These are phyloP conservation scores for Coemansia sp. DNA, from an alignment of 192 early-diverging fungal species.

Conservation along the genomic window DNA sequence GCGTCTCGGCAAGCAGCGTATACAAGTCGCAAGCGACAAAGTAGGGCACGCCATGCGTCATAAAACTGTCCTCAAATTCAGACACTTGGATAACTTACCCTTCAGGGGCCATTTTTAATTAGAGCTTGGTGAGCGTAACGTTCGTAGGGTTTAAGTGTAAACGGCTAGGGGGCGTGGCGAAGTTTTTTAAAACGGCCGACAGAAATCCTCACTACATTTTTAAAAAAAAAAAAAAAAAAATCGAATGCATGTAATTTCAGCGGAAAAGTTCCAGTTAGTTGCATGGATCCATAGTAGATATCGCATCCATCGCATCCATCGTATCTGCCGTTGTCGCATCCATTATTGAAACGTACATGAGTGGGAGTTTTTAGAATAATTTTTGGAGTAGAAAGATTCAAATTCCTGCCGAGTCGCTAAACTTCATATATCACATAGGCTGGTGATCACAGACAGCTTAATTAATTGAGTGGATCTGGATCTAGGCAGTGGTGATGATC, in stretches of 20 bases:
- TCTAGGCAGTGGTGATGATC: neutral
- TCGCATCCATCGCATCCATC: constrained; percentile 12
- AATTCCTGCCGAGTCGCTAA: neutral
- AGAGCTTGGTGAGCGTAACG: constrained; percentile 12
- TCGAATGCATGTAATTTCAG: neutral
- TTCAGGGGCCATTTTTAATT: constrained; percentile 56
- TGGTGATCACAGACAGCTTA: neutral
- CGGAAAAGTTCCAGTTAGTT: neutral
- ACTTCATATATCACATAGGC: neutral
- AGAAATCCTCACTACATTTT: constrained; percentile 58
- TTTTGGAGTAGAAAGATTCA: constrained; percentile 12
- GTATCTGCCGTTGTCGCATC: neutral
- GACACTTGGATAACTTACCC: constrained; percentile 36
- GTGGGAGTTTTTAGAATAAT: constrained; percentile 20
- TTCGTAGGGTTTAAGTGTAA: constrained; percentile 13
- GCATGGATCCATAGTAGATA: neutral
- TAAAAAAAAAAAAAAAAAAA: neutral
- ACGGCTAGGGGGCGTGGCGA: constrained; percentile 15
- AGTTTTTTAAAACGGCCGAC: constrained; percentile 47
- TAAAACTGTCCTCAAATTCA: constrained; percentile 49
- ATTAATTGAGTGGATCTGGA: neutral
- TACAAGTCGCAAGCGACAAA: constrained; percentile 7
- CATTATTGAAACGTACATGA: constrained; percentile 31
- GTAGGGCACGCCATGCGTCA: constrained; percentile 45
- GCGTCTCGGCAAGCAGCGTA: constrained; percentile 47